Conservation (phyloP, 257 asterid species). For the Forsythia viridissima region DNA sequence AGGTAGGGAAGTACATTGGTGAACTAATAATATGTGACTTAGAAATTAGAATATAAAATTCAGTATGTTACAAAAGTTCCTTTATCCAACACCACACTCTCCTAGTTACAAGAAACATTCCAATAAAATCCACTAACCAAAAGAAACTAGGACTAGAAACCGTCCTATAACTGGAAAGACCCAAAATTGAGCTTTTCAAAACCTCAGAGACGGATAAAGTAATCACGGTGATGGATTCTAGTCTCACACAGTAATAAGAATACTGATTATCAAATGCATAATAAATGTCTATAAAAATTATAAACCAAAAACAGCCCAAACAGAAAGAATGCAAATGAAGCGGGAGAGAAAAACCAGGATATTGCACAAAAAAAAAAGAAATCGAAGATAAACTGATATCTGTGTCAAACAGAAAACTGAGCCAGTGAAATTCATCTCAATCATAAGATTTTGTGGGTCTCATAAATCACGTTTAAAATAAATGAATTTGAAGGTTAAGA, state of each 20-base stretch:
- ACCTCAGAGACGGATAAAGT: not conserved
- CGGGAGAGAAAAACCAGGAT: not conserved
- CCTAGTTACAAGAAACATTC: conserved; percentile 7
- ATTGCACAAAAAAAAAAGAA: not conserved
- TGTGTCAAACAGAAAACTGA: not conserved
- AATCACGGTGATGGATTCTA: not conserved
- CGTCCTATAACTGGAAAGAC: not conserved
- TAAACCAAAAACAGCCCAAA: not conserved
- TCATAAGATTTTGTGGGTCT: not conserved
- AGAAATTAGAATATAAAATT: not conserved
- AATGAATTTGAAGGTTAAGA: not conserved
- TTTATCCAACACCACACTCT: not conserved
- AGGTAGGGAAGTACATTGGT: not conserved
- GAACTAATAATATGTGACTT: not conserved
- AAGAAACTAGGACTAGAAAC: not conserved
- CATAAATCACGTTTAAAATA: not conserved
- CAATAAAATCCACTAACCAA: not conserved
- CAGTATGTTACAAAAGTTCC: conserved; percentile 1
- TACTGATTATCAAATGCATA: not conserved
- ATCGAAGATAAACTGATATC: not conserved
- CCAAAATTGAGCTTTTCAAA: not conserved
- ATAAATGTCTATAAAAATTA: conserved; percentile 3
- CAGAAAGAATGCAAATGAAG: not conserved
- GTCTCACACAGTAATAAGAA: not conserved
- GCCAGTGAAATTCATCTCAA: not conserved